Conservation (phyloP, 1,139 yeast genomes). For the Hyphopichia burtonii region DNA sequence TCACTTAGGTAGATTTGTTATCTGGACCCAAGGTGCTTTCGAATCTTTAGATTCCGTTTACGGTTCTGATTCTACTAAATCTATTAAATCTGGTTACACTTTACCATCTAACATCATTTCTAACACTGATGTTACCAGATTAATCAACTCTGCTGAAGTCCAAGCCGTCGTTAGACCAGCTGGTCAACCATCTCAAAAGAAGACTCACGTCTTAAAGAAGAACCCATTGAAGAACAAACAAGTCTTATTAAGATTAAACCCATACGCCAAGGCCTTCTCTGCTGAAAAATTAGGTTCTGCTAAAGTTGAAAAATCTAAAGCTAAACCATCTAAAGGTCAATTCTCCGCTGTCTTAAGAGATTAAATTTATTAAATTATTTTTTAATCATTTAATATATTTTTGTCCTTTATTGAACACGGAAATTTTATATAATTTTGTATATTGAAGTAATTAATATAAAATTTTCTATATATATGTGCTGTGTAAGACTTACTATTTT, state of each 20-base stretch:
- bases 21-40: constrained; percentile 99
- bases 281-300: constrained; percentile 87
- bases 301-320: constrained; percentile 67
- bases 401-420: background rate
- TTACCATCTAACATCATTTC: constrained; percentile 93
- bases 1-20: constrained; percentile 98
- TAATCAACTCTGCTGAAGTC: constrained; percentile 98
- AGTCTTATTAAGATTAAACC: constrained; percentile 97
- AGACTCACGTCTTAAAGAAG: constrained; percentile 96
- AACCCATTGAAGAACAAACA: constrained; percentile 99
- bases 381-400: background rate
- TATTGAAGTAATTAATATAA: background rate
- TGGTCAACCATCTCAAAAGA: constrained; percentile 91
- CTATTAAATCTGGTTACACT: constrained; percentile 85
- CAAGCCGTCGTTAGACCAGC: constrained; percentile 97
- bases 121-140: constrained; percentile 94
- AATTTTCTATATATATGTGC: background rate
- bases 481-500: no score
- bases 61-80: constrained; percentile 88
- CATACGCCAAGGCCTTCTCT: constrained; percentile 97
- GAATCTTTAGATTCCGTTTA: constrained; percentile 95
- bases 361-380: constrained; percentile 18
- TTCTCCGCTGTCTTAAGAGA: constrained; percentile 66
- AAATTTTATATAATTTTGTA: background rate
- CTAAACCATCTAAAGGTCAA: constrained; percentile 70